Percentiles rank a stretch among this genome's conserved stretches.
These are phyloP conservation scores for Ballota nigra DNA, from an alignment of 257 asterid species.

Conservation along the genomic window DNA sequence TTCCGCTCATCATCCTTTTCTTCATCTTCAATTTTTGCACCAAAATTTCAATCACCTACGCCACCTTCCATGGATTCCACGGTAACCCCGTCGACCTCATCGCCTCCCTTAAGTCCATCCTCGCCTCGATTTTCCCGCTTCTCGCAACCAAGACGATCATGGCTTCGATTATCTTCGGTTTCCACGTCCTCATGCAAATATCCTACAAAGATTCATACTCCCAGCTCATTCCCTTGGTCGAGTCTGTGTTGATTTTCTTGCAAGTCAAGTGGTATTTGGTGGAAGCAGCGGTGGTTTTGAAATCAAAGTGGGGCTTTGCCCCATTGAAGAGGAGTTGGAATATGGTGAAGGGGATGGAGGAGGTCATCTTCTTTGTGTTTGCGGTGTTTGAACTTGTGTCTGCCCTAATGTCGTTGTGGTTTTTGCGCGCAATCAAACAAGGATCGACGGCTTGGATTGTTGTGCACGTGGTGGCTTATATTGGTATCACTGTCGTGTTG, in stretches of 20 bases:
- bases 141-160: conserved; percentile 25
- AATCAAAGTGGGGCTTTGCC: conserved; percentile 67
- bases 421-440: conserved; percentile 13
- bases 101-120: conserved; percentile 48
- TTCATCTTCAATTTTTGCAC: conserved; percentile 37
- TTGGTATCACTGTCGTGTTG: conserved; percentile 33
- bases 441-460: conserved; percentile 32
- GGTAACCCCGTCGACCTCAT: conserved; percentile 55
- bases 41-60: conserved; percentile 49
- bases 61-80: conserved; percentile 62
- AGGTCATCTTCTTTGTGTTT: conserved; percentile 37
- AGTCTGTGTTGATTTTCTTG: conserved; percentile 29
- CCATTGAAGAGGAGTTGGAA: conserved; percentile 58
- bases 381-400: conserved; percentile 24
- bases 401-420: conserved; percentile 33
- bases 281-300: conserved; percentile 53
- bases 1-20: background rate
- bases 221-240: conserved; percentile 20
- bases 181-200: background rate
- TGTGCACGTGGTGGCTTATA: conserved; percentile 39
- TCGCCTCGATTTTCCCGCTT: conserved; percentile 43
- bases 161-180: background rate
- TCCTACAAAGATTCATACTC: conserved; percentile 17
- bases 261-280: conserved; percentile 55
- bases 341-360: conserved; percentile 59